A percentile compares a stretch with the other conserved stretches of the same genome.
Conservation (phyloP, 495 filamentous ascomycete genomes). For the Penicillium herquei region DNA sequence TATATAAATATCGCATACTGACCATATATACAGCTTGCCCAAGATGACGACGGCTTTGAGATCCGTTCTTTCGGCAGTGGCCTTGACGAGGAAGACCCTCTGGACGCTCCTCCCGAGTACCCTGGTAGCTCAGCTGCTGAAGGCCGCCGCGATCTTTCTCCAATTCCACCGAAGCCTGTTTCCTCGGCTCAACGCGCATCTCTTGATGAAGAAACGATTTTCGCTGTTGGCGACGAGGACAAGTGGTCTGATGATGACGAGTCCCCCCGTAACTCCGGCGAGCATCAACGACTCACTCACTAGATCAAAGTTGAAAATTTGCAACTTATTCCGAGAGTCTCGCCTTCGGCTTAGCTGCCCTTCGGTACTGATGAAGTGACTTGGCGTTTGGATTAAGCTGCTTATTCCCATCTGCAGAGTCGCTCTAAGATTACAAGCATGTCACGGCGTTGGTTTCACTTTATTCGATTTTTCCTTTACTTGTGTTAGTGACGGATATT, state of each 20-base stretch:
- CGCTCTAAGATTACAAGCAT: constrained; percentile 22
- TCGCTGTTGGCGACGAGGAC: constrained; percentile 87
- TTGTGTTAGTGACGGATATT: constrained; percentile 13
- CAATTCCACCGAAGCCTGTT: constrained; percentile 52
- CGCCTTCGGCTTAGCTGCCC: not conserved
- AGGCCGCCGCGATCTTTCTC: constrained; percentile 43
- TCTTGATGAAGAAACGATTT: constrained; percentile 89
- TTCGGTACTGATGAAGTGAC: not conserved
- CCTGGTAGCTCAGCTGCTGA: constrained; percentile 25
- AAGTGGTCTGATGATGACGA: constrained; percentile 68
- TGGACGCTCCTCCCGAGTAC: constrained; percentile 41
- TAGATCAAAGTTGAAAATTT: constrained; percentile 3
- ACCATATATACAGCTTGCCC: constrained; percentile 64
- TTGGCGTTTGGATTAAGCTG: not conserved
- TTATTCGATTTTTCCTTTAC: not conserved
- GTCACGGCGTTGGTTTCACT: constrained; percentile 28
- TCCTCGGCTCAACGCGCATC: constrained; percentile 59
- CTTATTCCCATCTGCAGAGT: not conserved
- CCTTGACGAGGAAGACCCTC: constrained; percentile 64
- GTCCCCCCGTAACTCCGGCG: constrained; percentile 52
- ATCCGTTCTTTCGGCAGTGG: constrained; percentile 88
- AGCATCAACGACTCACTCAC: constrained; percentile 62
- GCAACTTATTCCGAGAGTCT: not conserved
- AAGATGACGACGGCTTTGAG: constrained; percentile 98
- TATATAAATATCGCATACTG: constrained; percentile 15